These are phyloP conservation scores for Silene conica DNA, from an alignment of 148 eudicot species.

Conservation along the genomic window DNA sequence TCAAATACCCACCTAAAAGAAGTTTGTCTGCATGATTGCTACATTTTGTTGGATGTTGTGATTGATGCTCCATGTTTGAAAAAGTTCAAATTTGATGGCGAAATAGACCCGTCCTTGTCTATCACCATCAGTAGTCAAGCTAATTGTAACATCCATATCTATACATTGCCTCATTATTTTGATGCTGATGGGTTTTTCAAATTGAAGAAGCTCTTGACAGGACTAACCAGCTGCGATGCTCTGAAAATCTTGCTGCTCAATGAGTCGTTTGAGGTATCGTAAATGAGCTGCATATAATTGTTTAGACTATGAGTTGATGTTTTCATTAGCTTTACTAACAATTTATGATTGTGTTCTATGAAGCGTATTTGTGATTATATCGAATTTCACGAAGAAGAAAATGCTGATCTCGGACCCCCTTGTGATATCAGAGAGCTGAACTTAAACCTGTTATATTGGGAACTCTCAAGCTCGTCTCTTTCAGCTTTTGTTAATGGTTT, in stretches of 20 bases:
- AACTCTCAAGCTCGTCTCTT: not conserved
- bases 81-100: not conserved
- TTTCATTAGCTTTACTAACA: too few species aligned
- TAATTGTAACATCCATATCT: not conserved
- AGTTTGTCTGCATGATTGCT: not conserved
- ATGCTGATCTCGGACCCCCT: not conserved
- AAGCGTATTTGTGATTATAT: too few species aligned
- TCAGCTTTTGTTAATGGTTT: not conserved
- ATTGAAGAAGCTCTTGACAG: not conserved
- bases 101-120: not conserved
- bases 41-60: not conserved
- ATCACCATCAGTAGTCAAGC: not conserved
- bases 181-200: not conserved
- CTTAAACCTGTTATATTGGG: not conserved
- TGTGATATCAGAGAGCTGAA: not conserved
- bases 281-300: too few species aligned
- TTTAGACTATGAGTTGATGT: too few species aligned
- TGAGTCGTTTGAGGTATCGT: too few species aligned
- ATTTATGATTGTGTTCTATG: too few species aligned
- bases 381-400: not conserved
- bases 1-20: not conserved
- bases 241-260: too few species aligned
- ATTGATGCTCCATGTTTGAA: constrained; percentile 1
- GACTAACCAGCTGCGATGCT: not conserved
- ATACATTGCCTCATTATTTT: not conserved